Conservation (phyloP, 331 rosid genomes). For the Pyracantha coccinea region DNA sequence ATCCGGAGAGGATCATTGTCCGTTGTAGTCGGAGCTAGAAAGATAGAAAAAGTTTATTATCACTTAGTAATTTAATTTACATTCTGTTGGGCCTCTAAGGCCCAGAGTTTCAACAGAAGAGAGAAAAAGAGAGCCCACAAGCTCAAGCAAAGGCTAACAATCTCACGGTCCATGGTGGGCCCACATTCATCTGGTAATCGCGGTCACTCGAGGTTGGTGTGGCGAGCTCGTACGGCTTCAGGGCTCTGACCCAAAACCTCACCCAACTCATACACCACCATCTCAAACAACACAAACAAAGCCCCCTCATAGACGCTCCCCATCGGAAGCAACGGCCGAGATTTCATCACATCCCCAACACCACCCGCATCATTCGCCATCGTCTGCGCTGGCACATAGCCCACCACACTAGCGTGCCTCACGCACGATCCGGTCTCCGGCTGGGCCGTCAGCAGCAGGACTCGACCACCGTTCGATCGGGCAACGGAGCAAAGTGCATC, state of each 20-base stretch:
- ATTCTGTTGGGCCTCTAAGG: not conserved
- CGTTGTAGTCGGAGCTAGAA: not conserved
- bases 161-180: not conserved
- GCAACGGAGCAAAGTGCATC: constrained; percentile 71
- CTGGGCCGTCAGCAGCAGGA: constrained; percentile 76
- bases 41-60: not conserved
- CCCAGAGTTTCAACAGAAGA: not conserved
- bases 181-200: not conserved
- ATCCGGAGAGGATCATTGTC: no score
- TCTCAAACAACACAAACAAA: constrained; percentile 76
- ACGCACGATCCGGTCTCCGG: constrained; percentile 68
- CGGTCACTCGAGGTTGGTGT: constrained; percentile 65
- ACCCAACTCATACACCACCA: constrained; percentile 66
- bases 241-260: constrained; percentile 54
- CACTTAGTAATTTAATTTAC: no score
- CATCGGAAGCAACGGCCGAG: constrained; percentile 82
- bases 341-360: constrained; percentile 10
- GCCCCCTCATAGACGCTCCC: constrained; percentile 92
- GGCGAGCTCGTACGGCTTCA: constrained; percentile 76
- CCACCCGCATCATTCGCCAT: constrained; percentile 68
- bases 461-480: constrained; percentile 52
- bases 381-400: constrained; percentile 82
- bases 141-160: not conserved
- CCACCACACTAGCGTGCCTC: constrained; percentile 51
- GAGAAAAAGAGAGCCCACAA: not conserved